A percentile compares a stretch with the other conserved stretches of the same genome.
Evolutionary conservation across 2,329 filamentous ascomycete genomes (phyloP).

Genomic region (Diaporthe sp.): DNA sequence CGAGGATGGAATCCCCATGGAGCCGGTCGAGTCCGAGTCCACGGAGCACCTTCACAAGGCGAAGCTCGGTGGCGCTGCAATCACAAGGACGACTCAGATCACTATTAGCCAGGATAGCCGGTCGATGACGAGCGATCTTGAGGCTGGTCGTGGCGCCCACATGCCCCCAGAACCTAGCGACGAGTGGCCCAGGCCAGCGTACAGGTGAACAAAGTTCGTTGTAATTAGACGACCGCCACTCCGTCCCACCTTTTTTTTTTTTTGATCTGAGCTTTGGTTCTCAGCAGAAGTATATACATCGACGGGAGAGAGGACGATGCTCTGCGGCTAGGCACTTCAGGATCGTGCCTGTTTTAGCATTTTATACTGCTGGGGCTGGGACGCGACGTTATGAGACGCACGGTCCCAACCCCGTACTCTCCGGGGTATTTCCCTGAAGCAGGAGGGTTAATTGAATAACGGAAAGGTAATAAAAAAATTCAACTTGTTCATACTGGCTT

Average conservation of each 20-base stretch:
- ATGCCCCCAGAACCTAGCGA: background rate
- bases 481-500: background rate
- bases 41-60: constrained; percentile 24
- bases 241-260: background rate
- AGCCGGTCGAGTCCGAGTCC: constrained; percentile 1
- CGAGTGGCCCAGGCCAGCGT: constrained; percentile 13
- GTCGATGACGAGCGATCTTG: constrained; percentile 12
- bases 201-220: background rate
- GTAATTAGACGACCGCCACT: background rate
- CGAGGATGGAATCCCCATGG: constrained; percentile 32
- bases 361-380: background rate
- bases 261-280: background rate
- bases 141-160: background rate
- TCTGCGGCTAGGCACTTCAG: background rate
- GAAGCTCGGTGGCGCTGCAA: background rate
- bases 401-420: background rate
- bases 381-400: background rate
- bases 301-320: background rate
- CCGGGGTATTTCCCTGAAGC: background rate
- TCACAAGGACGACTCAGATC: constrained; percentile 32
- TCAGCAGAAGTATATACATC: too few relatives aligned
- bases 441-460: background rate
- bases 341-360: background rate
- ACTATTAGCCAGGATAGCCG: constrained; percentile 1
- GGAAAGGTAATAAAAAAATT: background rate